Conservation (phyloP, 495 filamentous ascomycete genomes). For the Pyrenula massariospora region DNA sequence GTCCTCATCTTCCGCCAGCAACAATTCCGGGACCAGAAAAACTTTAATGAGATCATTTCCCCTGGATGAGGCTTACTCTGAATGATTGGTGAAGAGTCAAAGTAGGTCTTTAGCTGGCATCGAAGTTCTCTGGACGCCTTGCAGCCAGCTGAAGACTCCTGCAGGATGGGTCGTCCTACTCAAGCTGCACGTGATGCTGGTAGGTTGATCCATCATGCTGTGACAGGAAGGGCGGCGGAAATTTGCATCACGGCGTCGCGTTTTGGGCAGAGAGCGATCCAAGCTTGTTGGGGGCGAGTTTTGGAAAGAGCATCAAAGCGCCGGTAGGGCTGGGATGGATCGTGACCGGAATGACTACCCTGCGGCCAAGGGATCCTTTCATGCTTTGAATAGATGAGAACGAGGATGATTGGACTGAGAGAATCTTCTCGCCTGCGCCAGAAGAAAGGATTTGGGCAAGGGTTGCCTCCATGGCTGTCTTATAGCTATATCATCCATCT, state of each 20-base stretch:
- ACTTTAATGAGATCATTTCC: background rate
- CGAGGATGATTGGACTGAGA: too few species aligned
- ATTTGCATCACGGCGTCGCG: background rate
- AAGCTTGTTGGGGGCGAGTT: background rate
- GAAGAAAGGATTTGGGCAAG: too few species aligned
- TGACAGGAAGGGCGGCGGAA: background rate
- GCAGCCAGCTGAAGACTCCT: background rate
- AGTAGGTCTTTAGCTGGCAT: too few species aligned
- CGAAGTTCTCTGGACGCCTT: too few species aligned
- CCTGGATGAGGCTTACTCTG: background rate
- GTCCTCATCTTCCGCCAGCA: background rate
- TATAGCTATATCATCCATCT: too few species aligned
- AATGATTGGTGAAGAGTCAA: too few species aligned
- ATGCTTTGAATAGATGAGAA: too few species aligned
- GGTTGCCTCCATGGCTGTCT: too few species aligned
- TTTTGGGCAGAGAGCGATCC: background rate
- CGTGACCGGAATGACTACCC: too few species aligned
- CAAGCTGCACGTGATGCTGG: background rate
- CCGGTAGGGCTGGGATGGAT: background rate
- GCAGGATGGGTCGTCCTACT: background rate
- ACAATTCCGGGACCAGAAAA: background rate
- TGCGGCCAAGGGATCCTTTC: too few species aligned
- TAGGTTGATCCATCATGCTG: background rate
- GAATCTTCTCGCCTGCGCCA: too few species aligned
- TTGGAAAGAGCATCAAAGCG: background rate